Percentiles rank a stretch among this genome's conserved stretches.
phyloP scores from a whole-genome alignment of 2,329 filamentous ascomycete genomes.

The Sporothrix dimorphospora region DNA sequence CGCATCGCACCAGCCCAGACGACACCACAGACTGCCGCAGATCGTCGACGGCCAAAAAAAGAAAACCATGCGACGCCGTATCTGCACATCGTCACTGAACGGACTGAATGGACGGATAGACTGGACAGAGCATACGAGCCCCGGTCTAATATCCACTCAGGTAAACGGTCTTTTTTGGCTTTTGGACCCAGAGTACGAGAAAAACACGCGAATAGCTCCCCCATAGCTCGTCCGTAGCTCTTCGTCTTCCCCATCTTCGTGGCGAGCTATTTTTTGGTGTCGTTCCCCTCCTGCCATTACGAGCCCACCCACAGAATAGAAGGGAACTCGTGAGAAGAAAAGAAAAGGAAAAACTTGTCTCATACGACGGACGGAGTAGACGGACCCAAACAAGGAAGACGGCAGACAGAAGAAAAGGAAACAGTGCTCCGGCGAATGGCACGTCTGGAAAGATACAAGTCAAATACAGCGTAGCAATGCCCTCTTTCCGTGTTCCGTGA shows the following conservation, averaged over 20 bases:
- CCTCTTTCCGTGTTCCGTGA: background rate
- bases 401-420: background rate
- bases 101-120: background rate
- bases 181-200: background rate
- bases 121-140: background rate
- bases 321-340: background rate
- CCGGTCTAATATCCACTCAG: background rate
- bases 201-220: background rate
- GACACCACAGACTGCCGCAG: conserved; percentile 10
- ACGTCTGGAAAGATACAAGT: background rate
- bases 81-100: background rate
- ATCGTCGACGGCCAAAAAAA: background rate
- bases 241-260: conserved; percentile 16
- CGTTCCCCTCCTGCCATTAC: conserved; percentile 11
- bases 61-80: background rate
- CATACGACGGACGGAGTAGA: too few relatives aligned
- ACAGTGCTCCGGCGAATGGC: conserved; percentile 4
- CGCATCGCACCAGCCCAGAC: background rate
- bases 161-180: background rate
- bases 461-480: background rate
- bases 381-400: background rate
- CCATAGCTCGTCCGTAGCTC: conserved; percentile 18
- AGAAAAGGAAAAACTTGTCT: background rate
- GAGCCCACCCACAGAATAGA: background rate
- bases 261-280: conserved; percentile 5